Evolutionary conservation across 106 monocot genomes (phyloP), one percentile per base, ranked within the genome.

Genomic region (Acanthochlamys bracteata): DNA sequence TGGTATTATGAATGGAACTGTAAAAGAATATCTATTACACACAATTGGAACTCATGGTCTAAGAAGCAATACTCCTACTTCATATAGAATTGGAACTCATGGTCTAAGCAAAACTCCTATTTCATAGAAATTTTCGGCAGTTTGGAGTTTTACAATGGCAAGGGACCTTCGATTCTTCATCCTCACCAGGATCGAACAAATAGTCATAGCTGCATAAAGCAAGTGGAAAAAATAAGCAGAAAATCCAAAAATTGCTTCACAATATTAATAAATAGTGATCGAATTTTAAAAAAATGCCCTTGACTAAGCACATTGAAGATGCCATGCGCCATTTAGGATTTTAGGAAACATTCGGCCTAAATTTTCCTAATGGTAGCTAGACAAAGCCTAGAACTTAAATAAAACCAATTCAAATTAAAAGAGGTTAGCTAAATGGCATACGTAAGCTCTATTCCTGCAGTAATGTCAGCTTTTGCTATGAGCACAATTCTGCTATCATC

Each of bases 391-490:
- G 11, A 16, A 54, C 53, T 10, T 10, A 54, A 54, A 54, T 54
- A 16, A 11, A 11, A 17, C 57, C 11, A 58, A 24, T 58, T 14
- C 10, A 9, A 7, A 22, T 4, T 24, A 10, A 22, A 24, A 58
- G 10, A 7, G 24, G 21, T 6, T 2, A 58, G 57, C 7, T 42
- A 20, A 42, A 39, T 63, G 22, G 19, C 11, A 24, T 95, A 95
- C 95, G 87, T 90, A 65, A 96, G 63, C 67, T 96, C 95, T 25
- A 90, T 87, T 26, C 90, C 90, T 24, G 78, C 84, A 69, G 78
- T 60, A 69, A 96, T 82, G 67, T 80, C 77, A 20, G 39, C 69
- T 78, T 90, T 90, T 20, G 95, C 95, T 42, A 96, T 84, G 49
- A 96, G 87, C 41, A 96, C 84, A 57, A 96, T 84, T 23, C 84